phyloP scores from a whole-genome alignment of 768 basidiomycete species.

The Serendipita sp. region DNA sequence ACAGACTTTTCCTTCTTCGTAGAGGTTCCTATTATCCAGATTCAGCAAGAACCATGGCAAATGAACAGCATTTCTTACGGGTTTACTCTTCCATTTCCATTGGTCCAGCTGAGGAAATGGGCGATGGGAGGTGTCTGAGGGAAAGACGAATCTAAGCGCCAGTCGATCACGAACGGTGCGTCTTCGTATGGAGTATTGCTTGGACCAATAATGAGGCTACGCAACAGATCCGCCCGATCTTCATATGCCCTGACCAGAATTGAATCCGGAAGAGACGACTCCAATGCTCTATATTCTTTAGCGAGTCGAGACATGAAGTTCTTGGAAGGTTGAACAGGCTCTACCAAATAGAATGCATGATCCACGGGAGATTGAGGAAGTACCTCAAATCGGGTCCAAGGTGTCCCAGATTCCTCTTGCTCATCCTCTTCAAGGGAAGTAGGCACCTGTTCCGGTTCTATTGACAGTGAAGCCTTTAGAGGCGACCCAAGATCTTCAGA shows the following conservation, averaged over 20 bases:
- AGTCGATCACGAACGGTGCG: constrained; percentile 90
- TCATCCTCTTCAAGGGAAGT: constrained; percentile 5
- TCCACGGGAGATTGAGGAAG: constrained; percentile 60
- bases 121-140: constrained; percentile 71
- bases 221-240: constrained; percentile 71
- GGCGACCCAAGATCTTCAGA: no score
- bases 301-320: constrained; percentile 58
- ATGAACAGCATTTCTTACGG: constrained; percentile 36
- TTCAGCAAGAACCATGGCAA: neutral
- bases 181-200: constrained; percentile 91
- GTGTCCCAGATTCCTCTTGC: constrained; percentile 24
- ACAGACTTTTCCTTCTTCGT: constrained; percentile 92
- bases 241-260: constrained; percentile 85
- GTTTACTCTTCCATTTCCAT: constrained; percentile 84
- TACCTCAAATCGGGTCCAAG: constrained; percentile 74
- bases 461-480: neutral
- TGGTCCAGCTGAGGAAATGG: constrained; percentile 87
- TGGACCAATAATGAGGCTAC: constrained; percentile 81
- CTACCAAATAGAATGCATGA: constrained; percentile 58
- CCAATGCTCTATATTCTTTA: constrained; percentile 70
- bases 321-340: constrained; percentile 50
- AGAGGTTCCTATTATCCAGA: constrained; percentile 47
- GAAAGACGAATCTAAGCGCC: constrained; percentile 66
- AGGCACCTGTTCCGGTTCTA: neutral
- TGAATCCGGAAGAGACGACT: constrained; percentile 35